A percentile compares a stretch with the other conserved stretches of the same genome.
These are phyloP conservation scores for Suillus clintonianus DNA, from an alignment of 768 basidiomycete genomes.

Conservation along the genomic window DNA sequence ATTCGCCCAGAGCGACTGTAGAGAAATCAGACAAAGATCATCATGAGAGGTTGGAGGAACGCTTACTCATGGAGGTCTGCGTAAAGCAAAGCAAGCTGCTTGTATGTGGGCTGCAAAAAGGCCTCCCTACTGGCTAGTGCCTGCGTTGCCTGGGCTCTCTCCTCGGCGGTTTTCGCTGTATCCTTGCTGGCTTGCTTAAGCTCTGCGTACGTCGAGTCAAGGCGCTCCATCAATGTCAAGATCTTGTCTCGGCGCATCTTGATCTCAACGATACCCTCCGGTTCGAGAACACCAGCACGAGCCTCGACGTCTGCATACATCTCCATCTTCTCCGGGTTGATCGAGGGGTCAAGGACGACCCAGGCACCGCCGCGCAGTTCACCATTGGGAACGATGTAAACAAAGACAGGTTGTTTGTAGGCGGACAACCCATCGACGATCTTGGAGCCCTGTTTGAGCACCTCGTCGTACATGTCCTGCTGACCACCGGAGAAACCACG, in stretches of 20 bases:
- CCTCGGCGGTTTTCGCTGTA: conserved; percentile 66
- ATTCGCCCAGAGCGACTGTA: conserved; percentile 88
- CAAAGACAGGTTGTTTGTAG: conserved; percentile 97
- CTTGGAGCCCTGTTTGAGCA: conserved; percentile 95
- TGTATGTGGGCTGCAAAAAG: conserved; percentile 84
- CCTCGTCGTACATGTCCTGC: conserved; percentile 98
- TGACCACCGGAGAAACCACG: conserved; percentile 99
- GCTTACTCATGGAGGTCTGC: conserved; percentile 96
- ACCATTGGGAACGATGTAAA: conserved; percentile 98
- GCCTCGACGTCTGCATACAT: conserved; percentile 98
- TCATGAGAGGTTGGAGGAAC: conserved; percentile 1
- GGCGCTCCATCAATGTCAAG: conserved; percentile 85
- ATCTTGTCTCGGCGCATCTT: conserved; percentile 97
- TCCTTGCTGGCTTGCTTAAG: conserved; percentile 85
- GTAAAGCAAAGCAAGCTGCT: conserved; percentile 90
- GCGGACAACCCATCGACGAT: conserved; percentile 97
- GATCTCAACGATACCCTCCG: conserved; percentile 97
- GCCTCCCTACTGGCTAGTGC: conserved; percentile 77
- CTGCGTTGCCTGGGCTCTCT: conserved; percentile 68
- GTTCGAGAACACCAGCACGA: conserved; percentile 94
- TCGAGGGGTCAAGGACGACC: conserved; percentile 98
- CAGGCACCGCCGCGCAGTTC: conserved; percentile 99
- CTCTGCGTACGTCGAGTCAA: conserved; percentile 80
- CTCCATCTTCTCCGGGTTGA: conserved; percentile 97
- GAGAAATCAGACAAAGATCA: conserved; percentile 8